Conservation (phyloP, 305 asterid genomes). For the Vinca major region DNA sequence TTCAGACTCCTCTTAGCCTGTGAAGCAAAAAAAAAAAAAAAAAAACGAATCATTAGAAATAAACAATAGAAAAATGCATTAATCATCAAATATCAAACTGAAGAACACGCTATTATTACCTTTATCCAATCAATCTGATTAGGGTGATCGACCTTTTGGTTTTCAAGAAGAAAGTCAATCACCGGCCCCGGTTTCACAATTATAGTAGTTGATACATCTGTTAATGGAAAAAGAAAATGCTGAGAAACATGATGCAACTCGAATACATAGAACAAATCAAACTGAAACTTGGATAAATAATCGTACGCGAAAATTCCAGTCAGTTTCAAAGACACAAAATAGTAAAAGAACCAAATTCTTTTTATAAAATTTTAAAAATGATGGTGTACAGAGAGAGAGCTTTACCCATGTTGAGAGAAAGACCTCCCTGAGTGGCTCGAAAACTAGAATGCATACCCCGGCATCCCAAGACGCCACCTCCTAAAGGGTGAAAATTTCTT, state of each 20-base stretch:
- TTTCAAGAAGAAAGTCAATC: conserved; percentile 37
- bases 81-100: too few relatives aligned
- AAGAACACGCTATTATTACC: conserved; percentile 24
- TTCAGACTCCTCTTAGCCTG: conserved; percentile 56
- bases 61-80: too few relatives aligned
- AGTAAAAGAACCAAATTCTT: too few relatives aligned
- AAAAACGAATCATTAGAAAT: not conserved
- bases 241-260: not conserved
- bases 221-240: not conserved
- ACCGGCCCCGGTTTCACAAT: conserved; percentile 62
- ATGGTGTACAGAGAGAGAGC: not conserved
- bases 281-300: too few relatives aligned
- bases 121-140: conserved; percentile 44
- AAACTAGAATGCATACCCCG: conserved; percentile 72
- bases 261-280: too few relatives aligned
- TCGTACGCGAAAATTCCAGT: too few relatives aligned
- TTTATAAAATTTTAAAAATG: too few relatives aligned
- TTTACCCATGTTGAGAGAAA: conserved; percentile 56
- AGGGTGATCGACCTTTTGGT: conserved; percentile 41
- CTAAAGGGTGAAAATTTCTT: conserved; percentile 35
- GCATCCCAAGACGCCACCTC: conserved; percentile 63
- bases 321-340: too few relatives aligned
- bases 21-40: conserved; percentile 1
- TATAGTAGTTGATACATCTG: conserved; percentile 79
- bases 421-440: conserved; percentile 57